Evolutionary conservation across 2,329 filamentous ascomycete genomes (phyloP).

Genomic region (Lachnum nothofagi): DNA sequence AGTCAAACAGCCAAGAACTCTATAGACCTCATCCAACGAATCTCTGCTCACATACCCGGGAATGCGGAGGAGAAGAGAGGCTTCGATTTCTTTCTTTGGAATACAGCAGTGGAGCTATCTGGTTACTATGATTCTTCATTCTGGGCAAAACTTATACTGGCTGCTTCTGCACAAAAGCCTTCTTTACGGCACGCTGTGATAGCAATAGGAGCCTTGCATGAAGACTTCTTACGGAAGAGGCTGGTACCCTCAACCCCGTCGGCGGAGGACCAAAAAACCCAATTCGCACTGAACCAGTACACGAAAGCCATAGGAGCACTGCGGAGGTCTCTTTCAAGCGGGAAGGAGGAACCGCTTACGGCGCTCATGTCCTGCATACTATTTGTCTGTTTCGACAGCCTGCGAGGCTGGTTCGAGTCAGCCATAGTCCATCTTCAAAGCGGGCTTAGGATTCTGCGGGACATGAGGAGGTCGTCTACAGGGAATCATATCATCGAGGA

Average conservation of each 20-base stretch:
- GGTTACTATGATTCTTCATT: slow-evolving; percentile 53
- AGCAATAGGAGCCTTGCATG: slow-evolving; percentile 19
- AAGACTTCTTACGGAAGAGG: slow-evolving; percentile 13
- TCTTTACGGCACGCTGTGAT: slow-evolving; percentile 20
- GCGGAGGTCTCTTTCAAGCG: slow-evolving; percentile 18
- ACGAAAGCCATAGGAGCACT: slow-evolving; percentile 28
- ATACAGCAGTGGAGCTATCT: slow-evolving; percentile 22
- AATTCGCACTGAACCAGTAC: slow-evolving; percentile 28
- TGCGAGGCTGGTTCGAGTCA: slow-evolving; percentile 25
- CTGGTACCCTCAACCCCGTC: slow-evolving; percentile 8
- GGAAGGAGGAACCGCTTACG: slow-evolving; percentile 22
- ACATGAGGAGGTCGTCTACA: slow-evolving; percentile 13
- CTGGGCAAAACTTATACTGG: slow-evolving; percentile 57
- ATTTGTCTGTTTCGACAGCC: slow-evolving; percentile 29
- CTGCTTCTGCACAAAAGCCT: slow-evolving; percentile 49
- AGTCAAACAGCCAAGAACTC: slow-evolving; percentile 9
- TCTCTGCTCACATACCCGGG: slow-evolving; percentile 17
- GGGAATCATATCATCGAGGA: slow-evolving; percentile 21
- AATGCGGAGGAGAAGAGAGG: slow-evolving; percentile 19
- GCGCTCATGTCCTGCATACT: slow-evolving; percentile 29
- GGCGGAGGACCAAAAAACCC: slow-evolving; percentile 7
- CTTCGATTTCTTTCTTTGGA: slow-evolving; percentile 22
- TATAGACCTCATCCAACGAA: slow-evolving; percentile 15
- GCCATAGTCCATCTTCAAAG: slow-evolving; percentile 30
- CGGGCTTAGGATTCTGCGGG: slow-evolving; percentile 28